Evolutionary conservation across 352 stramenopile genomes (phyloP), one percentile per base, ranked within the genome.

Genomic region (Phytophthora sansomeana): DNA sequence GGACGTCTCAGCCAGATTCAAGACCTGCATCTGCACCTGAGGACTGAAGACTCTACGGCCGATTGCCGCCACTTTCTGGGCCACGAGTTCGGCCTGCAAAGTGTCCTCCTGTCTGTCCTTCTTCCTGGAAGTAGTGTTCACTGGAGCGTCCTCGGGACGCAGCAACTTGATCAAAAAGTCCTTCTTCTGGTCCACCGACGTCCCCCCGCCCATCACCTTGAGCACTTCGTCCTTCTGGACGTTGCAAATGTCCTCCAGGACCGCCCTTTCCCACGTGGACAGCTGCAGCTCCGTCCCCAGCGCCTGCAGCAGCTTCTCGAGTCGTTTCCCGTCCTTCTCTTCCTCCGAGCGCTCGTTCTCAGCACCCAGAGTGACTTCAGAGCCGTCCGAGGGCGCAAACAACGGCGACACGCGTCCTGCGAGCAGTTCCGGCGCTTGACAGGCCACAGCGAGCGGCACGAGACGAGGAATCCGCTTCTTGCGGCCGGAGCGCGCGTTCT

Each of bases 371-470:
- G 54, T n/a, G 5, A 10, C n/a, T 29, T 24, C 32, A 33, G 47
- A 39, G 32, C 24, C 19, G 14, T 6, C 7, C 0, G 19, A 57
- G 0, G 62, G 35, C 28, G 41, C 28, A 32, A 77, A 56, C 0
- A 77, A 48, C 51, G 74, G 52, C 4, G 72, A 60, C 11, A 85
- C 79, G 1, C 50, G 51, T 6, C 66, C 77, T 5, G 47, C 21
- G 2, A 91, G 72, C 35, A 90, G 54, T 30, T 89, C 53, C 0
- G 84, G 84, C 0, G 67, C 76, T 36, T 72, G 41, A 19, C 80
- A 89, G n/a, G 78, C 84, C 30, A 91, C 60, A 30, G 84, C 78
- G 2, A 92, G 80, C 55, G 84, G 84, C 9, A 92, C 72, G 43
- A 92, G 66, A 7, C 80, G 62, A 19, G 28, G 60, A 28, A 57